phyloP scores from a whole-genome alignment of 352 stramenopile genomes.

The Discostella stelligera region DNA sequence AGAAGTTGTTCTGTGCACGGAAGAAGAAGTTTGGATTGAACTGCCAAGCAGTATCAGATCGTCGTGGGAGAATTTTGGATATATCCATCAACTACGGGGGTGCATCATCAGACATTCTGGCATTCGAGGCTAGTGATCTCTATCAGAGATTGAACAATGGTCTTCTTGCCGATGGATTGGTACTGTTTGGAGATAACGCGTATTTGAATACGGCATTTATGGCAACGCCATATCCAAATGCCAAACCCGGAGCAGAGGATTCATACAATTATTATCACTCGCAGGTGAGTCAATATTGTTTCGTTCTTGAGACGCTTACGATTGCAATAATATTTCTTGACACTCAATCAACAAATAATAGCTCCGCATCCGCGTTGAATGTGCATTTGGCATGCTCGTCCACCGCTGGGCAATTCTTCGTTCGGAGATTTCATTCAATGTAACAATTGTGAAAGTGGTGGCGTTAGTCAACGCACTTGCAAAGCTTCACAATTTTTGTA shows the following conservation, averaged over 20 bases:
- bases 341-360: neutral
- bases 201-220: slow-evolving; percentile 3
- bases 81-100: slow-evolving; percentile 37
- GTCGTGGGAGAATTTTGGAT: slow-evolving; percentile 19
- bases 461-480: slow-evolving; percentile 6
- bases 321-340: too few species aligned
- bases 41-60: slow-evolving; percentile 40
- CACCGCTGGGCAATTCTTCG: slow-evolving; percentile 6
- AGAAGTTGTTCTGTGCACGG: neutral
- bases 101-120: slow-evolving; percentile 36
- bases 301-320: too few species aligned
- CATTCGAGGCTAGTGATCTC: slow-evolving; percentile 22
- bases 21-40: slow-evolving; percentile 1
- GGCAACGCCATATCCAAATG: neutral
- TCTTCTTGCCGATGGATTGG: neutral
- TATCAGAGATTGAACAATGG: neutral
- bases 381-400: slow-evolving; percentile 5
- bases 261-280: slow-evolving; percentile 4
- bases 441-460: neutral
- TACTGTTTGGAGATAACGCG: slow-evolving; percentile 1
- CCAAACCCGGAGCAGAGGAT: neutral
- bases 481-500: slow-evolving; percentile 5
- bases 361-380: neutral
- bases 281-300: neutral
- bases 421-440: neutral